Base-by-base conservation (phyloP, 768 basidiomycete species). In the Boletus edulis region DNA sequence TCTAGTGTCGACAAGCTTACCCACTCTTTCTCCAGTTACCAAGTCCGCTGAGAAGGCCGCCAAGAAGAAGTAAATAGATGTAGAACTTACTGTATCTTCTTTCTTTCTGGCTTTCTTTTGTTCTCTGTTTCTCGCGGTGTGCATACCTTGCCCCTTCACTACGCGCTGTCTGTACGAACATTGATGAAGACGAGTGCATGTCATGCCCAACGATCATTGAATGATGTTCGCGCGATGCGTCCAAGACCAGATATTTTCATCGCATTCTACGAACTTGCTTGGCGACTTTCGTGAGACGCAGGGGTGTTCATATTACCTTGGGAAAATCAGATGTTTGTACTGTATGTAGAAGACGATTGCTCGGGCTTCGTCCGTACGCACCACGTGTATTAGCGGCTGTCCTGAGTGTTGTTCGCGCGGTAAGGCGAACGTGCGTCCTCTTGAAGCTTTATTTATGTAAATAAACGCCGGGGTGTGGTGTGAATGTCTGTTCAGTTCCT, bases 31-130 rank as follows among this genome's bases (percentile, higher is more conserved):
- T 59, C 49, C 66, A 89, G 91, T 94, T 67, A 94, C 92, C 65
- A 94, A 94, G 86, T 87, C 93, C 60, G 93, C 93, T 61, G 93
- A 94, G 87, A 95, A 95, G 81, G 94, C 93, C 64, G 72, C 84
- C 79, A 92, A 92, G 90, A 91, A 91, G 89, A 91, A 91, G 81
- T 91, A 90, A 87, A 81, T 85, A 84, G 84, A 86, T 82, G 84
- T 86, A 84, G 81, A 86, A 82, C 72, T 73, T 49, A 49, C 74
- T 81, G 82, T 84, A 81, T 77, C 76, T 78, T 76, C 79, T 78
- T 74, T 77, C 71, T 73, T 72, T 76, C 70, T 71, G 69, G 70
- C 67, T 71, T 63, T 76, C 49, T 52, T 29, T 74, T 74, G 71
- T 71, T 72, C 72, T 75, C 72, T 76, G 64, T 74, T 66, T 60